Evolutionary conservation across 1,139 yeast genomes (phyloP), one percentile per base, ranked within the genome.

Genomic region (Kodamaea alishanica): DNA sequence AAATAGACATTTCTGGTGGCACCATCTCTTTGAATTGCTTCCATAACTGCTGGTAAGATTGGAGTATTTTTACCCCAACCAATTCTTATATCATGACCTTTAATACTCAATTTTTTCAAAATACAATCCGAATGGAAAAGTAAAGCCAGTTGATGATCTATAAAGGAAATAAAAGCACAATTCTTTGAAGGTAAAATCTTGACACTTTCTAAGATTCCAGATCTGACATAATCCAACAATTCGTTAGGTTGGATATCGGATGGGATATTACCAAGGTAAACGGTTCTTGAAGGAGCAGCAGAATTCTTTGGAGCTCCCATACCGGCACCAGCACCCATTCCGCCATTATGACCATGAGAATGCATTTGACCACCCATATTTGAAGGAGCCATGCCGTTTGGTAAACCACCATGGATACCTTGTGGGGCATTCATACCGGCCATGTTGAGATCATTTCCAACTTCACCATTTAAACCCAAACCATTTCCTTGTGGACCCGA

Each of bases 1-100:
- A 92, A 71, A 57, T 85, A 89, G 12, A 92, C 95, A 53, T 87
- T 86, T 63, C 97, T 77, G 5, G 97, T 86, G 7, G 97, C 97
- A 28, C 90, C 89, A 49, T 88, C 90, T 48, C 84, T 79, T 49
- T 82, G 82, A 35, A 90, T 86, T 15, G 92, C 85, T 42, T 78
- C 75, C 47, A 79, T 67, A 6, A 90, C 86, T 4, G 81, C 74
- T 1, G 89, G 81, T 37, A 82, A 75, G 25, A 88, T 73, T 8
- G 84, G 75, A 26, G 79, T 67, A 34, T 85, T 77, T 37, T 75
- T 71, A 7, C 87, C 86, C 81, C 94, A 85, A 22, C 84, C 82
- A 29, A 88, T 70, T 50, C 80, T 68, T 32, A 78, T 70, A 50
- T 78, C 82, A 48, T 76, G 74, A 36, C 79, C 79, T 50, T 72